Base-by-base conservation (phyloP, 2,329 filamentous ascomycete genomes). In the Aspergillus vadensis region DNA sequence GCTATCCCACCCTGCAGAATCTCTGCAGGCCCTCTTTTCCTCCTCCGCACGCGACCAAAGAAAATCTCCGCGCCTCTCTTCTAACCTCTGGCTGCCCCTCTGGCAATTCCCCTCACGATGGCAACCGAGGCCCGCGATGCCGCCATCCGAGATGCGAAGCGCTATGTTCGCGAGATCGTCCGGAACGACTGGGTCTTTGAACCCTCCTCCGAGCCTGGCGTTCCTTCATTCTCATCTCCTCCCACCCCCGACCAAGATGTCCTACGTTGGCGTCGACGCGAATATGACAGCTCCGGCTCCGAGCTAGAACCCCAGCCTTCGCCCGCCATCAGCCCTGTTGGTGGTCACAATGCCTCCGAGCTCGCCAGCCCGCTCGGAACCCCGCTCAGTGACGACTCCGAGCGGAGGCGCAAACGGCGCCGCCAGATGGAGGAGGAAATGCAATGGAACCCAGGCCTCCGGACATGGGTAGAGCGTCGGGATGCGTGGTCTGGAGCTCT, bases 401-500 rank as follows among this genome's bases (percentile, higher is more conserved):
- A 83, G 48, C 82, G 83, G 59, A 83, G 82, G 62, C 81, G 85
- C 38, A 83, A 82, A 63, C 81, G 85, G 44, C 81, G 87, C 57
- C 84, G 81, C 67, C 83, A 81, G 52, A 72, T 86, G 53, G 83
- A 85, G 63, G 85, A 87, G 58, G 89, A 91, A 78, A 84, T 87
- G 78, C 74, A 80, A 30, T 96, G 90, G 88, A 98, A 97, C 69
- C 82, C 88, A 39, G 94, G 94, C 0, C 74, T 97, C 59, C 85
- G 87, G n/a, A 90, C 89, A 73, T 98, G 91, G 77, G 85, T 88
- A 61, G 85, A 88, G 30, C 83, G 91, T 60, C 85, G 93, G 52
- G 87, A 97, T 77, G 88, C 87, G 6, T 98, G 94, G 94, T 94
- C 92, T 1, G 89, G 90, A 32, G 93, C 92, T 32, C 67, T 66